A percentile compares a stretch with the other conserved stretches of the same genome.
phyloP scores from a whole-genome alignment of 2,329 filamentous ascomycete species.

The Alternaria arbusti region DNA sequence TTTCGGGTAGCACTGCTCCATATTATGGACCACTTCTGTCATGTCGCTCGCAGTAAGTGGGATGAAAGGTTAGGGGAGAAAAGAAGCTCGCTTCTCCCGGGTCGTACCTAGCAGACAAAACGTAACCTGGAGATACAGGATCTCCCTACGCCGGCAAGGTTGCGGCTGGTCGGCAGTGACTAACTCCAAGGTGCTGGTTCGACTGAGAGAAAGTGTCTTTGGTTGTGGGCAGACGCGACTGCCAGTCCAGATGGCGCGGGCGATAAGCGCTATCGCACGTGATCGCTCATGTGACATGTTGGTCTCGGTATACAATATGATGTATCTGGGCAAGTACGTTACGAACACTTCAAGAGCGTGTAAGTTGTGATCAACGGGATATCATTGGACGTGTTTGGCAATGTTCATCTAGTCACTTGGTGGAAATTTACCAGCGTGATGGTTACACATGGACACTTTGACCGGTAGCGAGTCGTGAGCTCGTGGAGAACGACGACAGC shows the following conservation, averaged over 20 bases:
- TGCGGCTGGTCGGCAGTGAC: no score
- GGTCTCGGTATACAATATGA: background rate
- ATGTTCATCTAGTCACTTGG: background rate
- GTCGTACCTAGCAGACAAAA: background rate
- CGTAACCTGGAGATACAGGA: background rate
- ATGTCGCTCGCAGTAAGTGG: background rate
- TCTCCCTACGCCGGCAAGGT: no score
- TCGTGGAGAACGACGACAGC: background rate
- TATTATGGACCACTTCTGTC: accelerated
- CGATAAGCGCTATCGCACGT: slow-evolving; percentile 5
- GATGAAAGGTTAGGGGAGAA: no score
- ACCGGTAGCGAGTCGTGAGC: background rate
- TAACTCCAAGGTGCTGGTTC: background rate
- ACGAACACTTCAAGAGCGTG: background rate
- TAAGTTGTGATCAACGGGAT: background rate
- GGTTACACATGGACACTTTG: background rate
- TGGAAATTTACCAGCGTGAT: background rate
- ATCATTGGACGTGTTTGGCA: background rate
- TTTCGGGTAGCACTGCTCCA: accelerated
- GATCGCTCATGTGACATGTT: background rate
- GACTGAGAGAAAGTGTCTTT: background rate
- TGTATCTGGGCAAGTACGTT: background rate
- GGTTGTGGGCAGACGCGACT: background rate
- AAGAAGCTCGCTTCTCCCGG: no score
- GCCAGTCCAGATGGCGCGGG: background rate